Evolutionary conservation across 2,329 filamentous ascomycete species (phyloP).

Genomic region (Cladophialophora bantiana): DNA sequence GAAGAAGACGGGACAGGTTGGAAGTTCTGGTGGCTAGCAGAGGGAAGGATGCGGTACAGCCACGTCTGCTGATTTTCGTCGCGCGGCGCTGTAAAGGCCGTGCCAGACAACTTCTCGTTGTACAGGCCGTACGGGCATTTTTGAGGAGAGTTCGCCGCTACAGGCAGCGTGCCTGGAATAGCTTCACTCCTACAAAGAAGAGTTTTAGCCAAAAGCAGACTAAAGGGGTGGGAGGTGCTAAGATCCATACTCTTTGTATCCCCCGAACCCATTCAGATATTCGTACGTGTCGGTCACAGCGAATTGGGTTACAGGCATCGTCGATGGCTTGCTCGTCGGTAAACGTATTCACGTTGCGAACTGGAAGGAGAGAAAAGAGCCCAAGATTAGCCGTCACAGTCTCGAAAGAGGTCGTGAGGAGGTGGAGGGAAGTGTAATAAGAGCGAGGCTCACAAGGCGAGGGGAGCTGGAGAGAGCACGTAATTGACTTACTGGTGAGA

Average conservation of each 20-base stretch:
- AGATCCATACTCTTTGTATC: slow-evolving; percentile 72
- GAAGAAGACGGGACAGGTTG: slow-evolving; percentile 53
- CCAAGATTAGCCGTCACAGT: slow-evolving; percentile 6
- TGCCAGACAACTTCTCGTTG: slow-evolving; percentile 78
- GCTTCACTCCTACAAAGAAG: slow-evolving; percentile 71
- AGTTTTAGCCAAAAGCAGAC: slow-evolving; percentile 10
- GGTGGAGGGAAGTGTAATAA: not conserved
- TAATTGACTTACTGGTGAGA: slow-evolving; percentile 38
- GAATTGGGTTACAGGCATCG: slow-evolving; percentile 72
- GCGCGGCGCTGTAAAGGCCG: slow-evolving; percentile 73
- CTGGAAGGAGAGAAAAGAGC: slow-evolving; percentile 17
- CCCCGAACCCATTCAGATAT: slow-evolving; percentile 80
- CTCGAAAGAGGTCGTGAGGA: not conserved
- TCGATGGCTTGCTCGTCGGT: slow-evolving; percentile 42
- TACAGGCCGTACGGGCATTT: slow-evolving; percentile 80
- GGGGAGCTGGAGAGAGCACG: slow-evolving; percentile 13
- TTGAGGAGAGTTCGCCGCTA: slow-evolving; percentile 82
- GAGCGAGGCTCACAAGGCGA: slow-evolving; percentile 13
- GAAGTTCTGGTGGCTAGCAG: slow-evolving; percentile 65
- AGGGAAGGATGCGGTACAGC: slow-evolving; percentile 74
- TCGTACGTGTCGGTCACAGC: slow-evolving; percentile 71
- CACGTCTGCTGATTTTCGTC: slow-evolving; percentile 74
- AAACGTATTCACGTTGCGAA: slow-evolving; percentile 41
- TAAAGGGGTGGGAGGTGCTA: not conserved
- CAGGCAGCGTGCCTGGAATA: slow-evolving; percentile 73